These are phyloP conservation scores for Pythium coloratum DNA, from an alignment of 352 stramenopile species.

Conservation along the genomic window DNA sequence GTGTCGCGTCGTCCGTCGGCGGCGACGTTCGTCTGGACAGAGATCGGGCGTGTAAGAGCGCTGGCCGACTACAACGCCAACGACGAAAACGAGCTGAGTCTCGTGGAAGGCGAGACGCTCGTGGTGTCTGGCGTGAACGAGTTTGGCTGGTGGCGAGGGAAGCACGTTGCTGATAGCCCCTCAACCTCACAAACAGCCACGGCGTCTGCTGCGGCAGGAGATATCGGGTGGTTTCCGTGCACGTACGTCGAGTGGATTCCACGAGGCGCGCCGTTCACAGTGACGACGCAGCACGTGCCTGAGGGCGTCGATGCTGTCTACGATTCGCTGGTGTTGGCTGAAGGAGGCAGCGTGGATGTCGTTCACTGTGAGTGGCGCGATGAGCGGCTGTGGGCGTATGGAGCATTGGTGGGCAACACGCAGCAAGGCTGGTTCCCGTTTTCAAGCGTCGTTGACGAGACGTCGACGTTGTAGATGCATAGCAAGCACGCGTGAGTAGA, in stretches of 20 bases:
- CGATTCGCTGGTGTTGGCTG: not conserved
- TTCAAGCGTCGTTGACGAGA: conserved; percentile 18
- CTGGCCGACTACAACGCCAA: conserved; percentile 34
- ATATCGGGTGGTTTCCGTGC: conserved; percentile 47
- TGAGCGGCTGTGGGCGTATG: conserved; percentile 27
- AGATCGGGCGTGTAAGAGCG: conserved; percentile 33
- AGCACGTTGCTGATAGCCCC: not conserved
- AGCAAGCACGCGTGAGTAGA: no score
- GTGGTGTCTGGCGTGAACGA: conserved; percentile 39
- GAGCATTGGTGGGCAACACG: not conserved
- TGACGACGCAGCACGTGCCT: conserved; percentile 4
- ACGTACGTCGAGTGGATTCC: conserved; percentile 48
- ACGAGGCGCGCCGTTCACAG: conserved; percentile 3
- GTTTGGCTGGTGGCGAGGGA: conserved; percentile 48
- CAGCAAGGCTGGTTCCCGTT: conserved; percentile 34
- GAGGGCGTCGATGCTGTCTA: not conserved
- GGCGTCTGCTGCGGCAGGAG: not conserved
- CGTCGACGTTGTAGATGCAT: not conserved
- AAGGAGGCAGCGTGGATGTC: conserved; percentile 24
- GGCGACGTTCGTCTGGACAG: not conserved
- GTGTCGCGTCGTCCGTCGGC: conserved; percentile 9
- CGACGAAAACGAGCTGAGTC: conserved; percentile 34
- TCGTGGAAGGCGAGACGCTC: conserved; percentile 30
- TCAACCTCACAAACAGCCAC: no score
- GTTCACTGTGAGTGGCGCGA: conserved; percentile 28